These are phyloP conservation scores for Austropuccinia psidii DNA, from an alignment of 1,284 basidiomycete genomes.

Conservation along the genomic window DNA sequence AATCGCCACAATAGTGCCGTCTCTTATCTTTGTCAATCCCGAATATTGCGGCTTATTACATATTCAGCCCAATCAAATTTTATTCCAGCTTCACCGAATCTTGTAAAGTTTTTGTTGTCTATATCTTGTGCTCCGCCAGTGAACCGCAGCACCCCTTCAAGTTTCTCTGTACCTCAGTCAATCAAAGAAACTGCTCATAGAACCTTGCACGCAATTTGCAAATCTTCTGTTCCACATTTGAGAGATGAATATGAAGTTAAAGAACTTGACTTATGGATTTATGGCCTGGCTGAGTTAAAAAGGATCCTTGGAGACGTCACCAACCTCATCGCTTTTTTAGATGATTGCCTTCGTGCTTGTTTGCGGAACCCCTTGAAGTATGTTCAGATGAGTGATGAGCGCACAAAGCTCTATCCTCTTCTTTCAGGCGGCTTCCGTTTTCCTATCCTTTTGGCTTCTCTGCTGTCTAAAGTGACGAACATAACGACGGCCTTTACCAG, in stretches of 20 bases:
- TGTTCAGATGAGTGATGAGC: slow-evolving; percentile 22
- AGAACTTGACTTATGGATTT: slow-evolving; percentile 34
- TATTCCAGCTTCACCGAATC: slow-evolving; percentile 17
- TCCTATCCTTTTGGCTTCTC: slow-evolving; percentile 11
- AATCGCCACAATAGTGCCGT: slow-evolving; percentile 7
- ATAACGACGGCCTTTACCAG: slow-evolving; percentile 3
- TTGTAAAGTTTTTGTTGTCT: slow-evolving; percentile 26
- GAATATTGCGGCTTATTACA: slow-evolving; percentile 21
- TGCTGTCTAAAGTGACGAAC: slow-evolving; percentile 10
- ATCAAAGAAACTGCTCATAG: slow-evolving; percentile 17
- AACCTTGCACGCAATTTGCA: slow-evolving; percentile 28
- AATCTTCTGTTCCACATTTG: slow-evolving; percentile 15
- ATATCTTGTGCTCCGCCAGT: slow-evolving; percentile 13
- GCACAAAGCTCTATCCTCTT: background rate
- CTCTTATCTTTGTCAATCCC: slow-evolving; percentile 26
- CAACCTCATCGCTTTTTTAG: slow-evolving; percentile 18
- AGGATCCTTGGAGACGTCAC: background rate
- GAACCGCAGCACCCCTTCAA: background rate
- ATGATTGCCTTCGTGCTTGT: slow-evolving; percentile 35
- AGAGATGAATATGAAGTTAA: slow-evolving; percentile 28
- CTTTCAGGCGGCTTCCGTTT: background rate
- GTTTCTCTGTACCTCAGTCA: background rate
- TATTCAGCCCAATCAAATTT: slow-evolving; percentile 23
- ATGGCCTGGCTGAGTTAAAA: slow-evolving; percentile 19
- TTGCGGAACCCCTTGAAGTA: slow-evolving; percentile 33